Conservation (phyloP, 1,139 yeast genomes). For the Taiozyma sp. region DNA sequence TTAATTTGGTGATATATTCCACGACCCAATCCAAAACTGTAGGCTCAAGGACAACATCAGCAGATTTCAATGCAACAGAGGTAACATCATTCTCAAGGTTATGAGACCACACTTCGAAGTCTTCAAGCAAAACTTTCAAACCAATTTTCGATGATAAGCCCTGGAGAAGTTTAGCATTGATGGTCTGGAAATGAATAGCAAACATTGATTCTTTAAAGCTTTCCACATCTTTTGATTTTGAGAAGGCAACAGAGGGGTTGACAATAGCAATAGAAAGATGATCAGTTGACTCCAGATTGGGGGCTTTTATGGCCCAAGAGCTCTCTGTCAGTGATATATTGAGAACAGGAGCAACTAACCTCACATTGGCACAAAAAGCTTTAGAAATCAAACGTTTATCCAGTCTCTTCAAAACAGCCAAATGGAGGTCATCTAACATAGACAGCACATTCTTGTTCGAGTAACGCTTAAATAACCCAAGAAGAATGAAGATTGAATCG, state of each 20-base stretch:
- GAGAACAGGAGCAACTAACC: slow-evolving; percentile 44
- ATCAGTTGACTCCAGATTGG: background rate
- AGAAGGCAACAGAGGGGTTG: background rate
- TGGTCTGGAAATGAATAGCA: slow-evolving; percentile 13
- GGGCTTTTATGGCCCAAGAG: background rate
- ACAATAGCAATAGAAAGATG: background rate
- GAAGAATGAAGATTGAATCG: slow-evolving; percentile 29
- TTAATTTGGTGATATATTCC: background rate
- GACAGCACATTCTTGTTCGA: slow-evolving; percentile 32
- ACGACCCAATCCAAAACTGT: slow-evolving; percentile 34
- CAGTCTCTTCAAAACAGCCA: slow-evolving; percentile 48
- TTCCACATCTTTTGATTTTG: slow-evolving; percentile 3
- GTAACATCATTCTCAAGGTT: slow-evolving; percentile 25
- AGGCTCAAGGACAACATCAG: slow-evolving; percentile 33
- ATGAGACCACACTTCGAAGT: slow-evolving; percentile 40
- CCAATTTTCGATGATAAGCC: slow-evolving; percentile 4
- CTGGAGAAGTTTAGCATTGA: background rate
- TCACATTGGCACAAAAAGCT: slow-evolving; percentile 38
- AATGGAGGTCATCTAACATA: slow-evolving; percentile 62
- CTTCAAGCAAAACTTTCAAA: slow-evolving; percentile 23
- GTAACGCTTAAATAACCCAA: slow-evolving; percentile 33
- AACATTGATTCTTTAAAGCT: slow-evolving; percentile 2
- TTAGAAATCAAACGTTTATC: slow-evolving; percentile 33
- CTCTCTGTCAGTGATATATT: background rate
- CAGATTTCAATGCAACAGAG: slow-evolving; percentile 33